phyloP scores from a whole-genome alignment of 129 eudicot species.

The Flaveria brownii region DNA sequence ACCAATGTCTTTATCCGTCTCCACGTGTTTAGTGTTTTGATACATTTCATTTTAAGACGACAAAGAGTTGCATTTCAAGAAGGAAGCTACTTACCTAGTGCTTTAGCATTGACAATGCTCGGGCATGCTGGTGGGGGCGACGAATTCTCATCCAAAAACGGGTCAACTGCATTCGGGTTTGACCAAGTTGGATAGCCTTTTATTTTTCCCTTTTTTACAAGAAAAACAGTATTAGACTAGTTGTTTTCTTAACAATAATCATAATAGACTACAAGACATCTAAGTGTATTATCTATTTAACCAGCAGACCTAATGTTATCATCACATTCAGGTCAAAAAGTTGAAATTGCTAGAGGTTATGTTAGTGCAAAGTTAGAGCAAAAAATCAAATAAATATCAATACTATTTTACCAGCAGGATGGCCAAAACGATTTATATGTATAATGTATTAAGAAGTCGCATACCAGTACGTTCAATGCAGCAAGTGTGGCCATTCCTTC shows the following conservation, averaged over 20 bases:
- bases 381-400: neutral
- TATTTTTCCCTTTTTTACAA: conserved; percentile 70
- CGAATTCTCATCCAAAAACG: conserved; percentile 73
- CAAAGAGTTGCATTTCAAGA: neutral
- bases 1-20: neutral
- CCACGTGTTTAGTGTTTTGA: neutral
- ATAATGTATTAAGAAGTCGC: conserved; percentile 8
- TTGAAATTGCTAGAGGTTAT: neutral
- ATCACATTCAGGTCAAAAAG: neutral
- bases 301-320: neutral
- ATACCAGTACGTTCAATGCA: conserved; percentile 92
- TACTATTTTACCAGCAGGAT: neutral
- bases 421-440: neutral
- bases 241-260: too few relatives aligned
- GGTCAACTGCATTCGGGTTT: conserved; percentile 73
- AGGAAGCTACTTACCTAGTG: conserved; percentile 51
- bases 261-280: too few relatives aligned
- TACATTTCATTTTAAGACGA: neutral
- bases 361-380: neutral
- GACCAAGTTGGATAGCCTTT: conserved; percentile 91
- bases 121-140: conserved; percentile 94
- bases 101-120: conserved; percentile 94
- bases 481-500: conserved; percentile 99
- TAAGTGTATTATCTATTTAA: neutral
- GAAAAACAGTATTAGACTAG: neutral